Base-by-base conservation (phyloP, 352 stramenopile species). In the Globisporangium lucens region DNA sequence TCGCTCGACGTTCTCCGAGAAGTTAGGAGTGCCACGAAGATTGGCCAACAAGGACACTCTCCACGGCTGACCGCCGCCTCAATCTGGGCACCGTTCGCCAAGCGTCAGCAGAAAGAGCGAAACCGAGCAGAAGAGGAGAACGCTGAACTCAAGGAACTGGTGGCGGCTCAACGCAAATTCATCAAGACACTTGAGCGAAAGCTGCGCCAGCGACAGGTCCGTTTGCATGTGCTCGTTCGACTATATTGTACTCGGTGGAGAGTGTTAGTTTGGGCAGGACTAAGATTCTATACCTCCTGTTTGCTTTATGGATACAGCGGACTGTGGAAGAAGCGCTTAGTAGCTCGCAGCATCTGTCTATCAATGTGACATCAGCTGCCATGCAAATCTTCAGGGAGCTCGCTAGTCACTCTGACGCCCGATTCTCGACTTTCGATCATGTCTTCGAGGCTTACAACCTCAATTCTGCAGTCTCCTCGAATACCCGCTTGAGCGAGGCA, bases 151-250 rank as follows among this genome's bases (percentile, higher is more conserved):
- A 67, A 70, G 0, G 71, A 79, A 30, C 72, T 78, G 65, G 72
- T 83, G 35, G 72, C 82, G 63, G 75, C 65, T 1, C 75, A 87
- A 57, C 77, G 82, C 61, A 73, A 74, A 3, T 64, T 87, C 17
- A 71, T 74, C 0, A 76, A 71, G 35, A 79, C 72, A 61, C 79
- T 85, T 2, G 74, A 85, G 70, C 71, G 71, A 38, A 36, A 82
- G 36, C 57, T 86, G 13, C 53, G 69, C 15, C 81, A 83, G 68
- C 71, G 71, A 27, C 53, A 59, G 53, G 53, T 59, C 7, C 24
- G 20, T 59, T 41, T 41, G 35, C 35, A 41, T 41, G 10, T 41
- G 35, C 35, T 41, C 35, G 13, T 41, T 9, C 35, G 35, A 41
- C 8, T 41, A 13, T 13, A 41, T 13, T 41, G 35, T 41, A 13